Percentiles rank a stretch among this genome's conserved stretches.
phyloP scores from a whole-genome alignment of 129 eudicot species.

The Tagetes erecta region DNA sequence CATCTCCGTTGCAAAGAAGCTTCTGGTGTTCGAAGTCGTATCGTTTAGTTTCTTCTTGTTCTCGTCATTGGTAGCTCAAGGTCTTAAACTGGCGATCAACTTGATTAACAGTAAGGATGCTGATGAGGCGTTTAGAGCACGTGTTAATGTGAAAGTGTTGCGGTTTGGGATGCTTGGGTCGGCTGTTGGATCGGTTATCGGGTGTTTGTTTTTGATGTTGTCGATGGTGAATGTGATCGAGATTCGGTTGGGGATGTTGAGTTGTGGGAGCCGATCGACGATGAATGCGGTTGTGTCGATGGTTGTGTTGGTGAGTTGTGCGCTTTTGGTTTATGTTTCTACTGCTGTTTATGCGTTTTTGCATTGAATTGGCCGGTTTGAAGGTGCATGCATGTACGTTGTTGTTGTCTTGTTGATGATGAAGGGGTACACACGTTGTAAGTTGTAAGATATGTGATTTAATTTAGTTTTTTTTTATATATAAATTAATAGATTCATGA shows the following conservation, averaged over 20 bases:
- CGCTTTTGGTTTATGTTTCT: slow-evolving; percentile 51
- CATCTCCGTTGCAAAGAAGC: slow-evolving; percentile 42
- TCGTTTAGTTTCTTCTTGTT: slow-evolving; percentile 61
- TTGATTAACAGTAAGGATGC: slow-evolving; percentile 45
- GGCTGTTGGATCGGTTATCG: slow-evolving; percentile 56
- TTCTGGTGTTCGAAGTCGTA: slow-evolving; percentile 49
- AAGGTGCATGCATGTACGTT: too few relatives aligned
- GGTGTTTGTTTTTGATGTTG: slow-evolving; percentile 56
- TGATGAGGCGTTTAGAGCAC: slow-evolving; percentile 44
- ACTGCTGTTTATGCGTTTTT: slow-evolving; percentile 56
- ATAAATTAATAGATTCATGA: too few relatives aligned
- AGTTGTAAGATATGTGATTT: too few relatives aligned
- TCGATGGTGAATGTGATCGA: slow-evolving; percentile 59
- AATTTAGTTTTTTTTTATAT: too few relatives aligned
- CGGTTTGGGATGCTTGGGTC: slow-evolving; percentile 55
- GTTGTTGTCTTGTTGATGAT: too few relatives aligned
- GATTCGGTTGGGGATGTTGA: slow-evolving; percentile 46
- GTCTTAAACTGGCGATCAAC: slow-evolving; percentile 55
- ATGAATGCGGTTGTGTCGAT: slow-evolving; percentile 38
- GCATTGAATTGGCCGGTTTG: slow-evolving; percentile 16
- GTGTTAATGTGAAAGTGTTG: slow-evolving; percentile 43
- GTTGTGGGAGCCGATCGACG: slow-evolving; percentile 46
- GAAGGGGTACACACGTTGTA: too few relatives aligned
- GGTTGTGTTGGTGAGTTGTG: slow-evolving; percentile 45
- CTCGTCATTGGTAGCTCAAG: slow-evolving; percentile 57